A percentile compares a stretch with the other conserved stretches of the same genome.
Evolutionary conservation across 805 yeast genomes (phyloP).

Genomic region (Metschnikowia drakensbergensis): DNA sequence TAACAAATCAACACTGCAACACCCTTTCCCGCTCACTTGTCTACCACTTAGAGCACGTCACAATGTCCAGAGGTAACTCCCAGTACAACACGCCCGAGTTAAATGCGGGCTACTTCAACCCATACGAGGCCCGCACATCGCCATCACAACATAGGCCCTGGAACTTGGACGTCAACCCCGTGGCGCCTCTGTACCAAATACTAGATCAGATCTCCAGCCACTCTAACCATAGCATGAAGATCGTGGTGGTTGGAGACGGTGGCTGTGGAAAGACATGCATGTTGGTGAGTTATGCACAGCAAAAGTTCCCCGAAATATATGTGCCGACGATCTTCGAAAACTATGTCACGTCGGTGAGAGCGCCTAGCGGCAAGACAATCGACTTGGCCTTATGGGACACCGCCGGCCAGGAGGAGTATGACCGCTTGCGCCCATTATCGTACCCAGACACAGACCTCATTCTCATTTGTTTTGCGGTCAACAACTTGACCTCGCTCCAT

Average conservation of each 20-base stretch:
- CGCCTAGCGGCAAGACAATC: slow-evolving; percentile 75
- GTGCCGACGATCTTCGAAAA: slow-evolving; percentile 85
- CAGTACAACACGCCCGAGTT: slow-evolving; percentile 14
- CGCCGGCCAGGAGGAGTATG: slow-evolving; percentile 87
- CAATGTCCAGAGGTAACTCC: slow-evolving; percentile 12
- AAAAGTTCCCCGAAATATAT: slow-evolving; percentile 65
- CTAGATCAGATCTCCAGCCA: slow-evolving; percentile 21
- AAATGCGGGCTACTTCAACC: slow-evolving; percentile 17
- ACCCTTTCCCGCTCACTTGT: background rate
- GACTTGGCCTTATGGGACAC: slow-evolving; percentile 85
- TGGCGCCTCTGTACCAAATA: slow-evolving; percentile 33
- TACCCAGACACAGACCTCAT: slow-evolving; percentile 77
- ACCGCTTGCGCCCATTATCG: slow-evolving; percentile 70
- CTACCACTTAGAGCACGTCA: background rate
- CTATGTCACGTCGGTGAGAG: slow-evolving; percentile 60
- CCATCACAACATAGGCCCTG: slow-evolving; percentile 18
- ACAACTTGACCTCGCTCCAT: slow-evolving; percentile 56
- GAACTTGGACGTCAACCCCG: slow-evolving; percentile 28
- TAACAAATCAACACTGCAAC: background rate
- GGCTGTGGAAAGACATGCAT: slow-evolving; percentile 89
- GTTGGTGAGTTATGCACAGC: slow-evolving; percentile 62
- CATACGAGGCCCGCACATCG: slow-evolving; percentile 17
- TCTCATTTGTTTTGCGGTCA: slow-evolving; percentile 71
- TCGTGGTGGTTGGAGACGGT: slow-evolving; percentile 86
- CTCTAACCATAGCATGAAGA: slow-evolving; percentile 39